These are phyloP conservation scores for Platanthera guangdongensis DNA, from an alignment of 106 monocot species.

Conservation along the genomic window DNA sequence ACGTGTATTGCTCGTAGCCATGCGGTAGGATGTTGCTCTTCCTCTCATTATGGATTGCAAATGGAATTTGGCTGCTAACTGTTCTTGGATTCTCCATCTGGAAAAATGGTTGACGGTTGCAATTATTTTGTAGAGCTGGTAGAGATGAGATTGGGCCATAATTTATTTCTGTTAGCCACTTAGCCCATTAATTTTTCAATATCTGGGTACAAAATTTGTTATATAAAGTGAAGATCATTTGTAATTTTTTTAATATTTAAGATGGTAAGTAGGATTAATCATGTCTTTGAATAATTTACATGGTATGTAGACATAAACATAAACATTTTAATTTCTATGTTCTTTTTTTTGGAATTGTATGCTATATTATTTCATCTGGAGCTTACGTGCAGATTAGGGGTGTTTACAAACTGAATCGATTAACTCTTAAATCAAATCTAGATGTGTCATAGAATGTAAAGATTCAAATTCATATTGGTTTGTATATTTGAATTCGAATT, in stretches of 20 bases:
- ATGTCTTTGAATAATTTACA: not conserved
- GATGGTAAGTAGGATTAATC: not conserved
- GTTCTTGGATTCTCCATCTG: not conserved
- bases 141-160: not conserved
- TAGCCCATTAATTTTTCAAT: not conserved
- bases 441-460: too few relatives aligned
- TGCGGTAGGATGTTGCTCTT: not conserved
- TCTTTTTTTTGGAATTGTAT: too few relatives aligned
- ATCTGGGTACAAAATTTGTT: not conserved
- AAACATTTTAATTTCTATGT: too few relatives aligned
- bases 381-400: too few relatives aligned
- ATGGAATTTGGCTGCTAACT: not conserved
- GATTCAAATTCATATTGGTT: too few relatives aligned
- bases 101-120: not conserved
- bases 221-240: not conserved
- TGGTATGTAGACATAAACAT: too few relatives aligned
- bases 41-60: not conserved
- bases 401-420: too few relatives aligned
- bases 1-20: not conserved
- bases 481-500: too few relatives aligned
- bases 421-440: too few relatives aligned
- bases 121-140: not conserved
- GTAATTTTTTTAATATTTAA: not conserved
- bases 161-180: not conserved
- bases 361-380: too few relatives aligned